Base-by-base conservation (phyloP, 23 red algal genomes). In the Gracilaria gracilis region DNA sequence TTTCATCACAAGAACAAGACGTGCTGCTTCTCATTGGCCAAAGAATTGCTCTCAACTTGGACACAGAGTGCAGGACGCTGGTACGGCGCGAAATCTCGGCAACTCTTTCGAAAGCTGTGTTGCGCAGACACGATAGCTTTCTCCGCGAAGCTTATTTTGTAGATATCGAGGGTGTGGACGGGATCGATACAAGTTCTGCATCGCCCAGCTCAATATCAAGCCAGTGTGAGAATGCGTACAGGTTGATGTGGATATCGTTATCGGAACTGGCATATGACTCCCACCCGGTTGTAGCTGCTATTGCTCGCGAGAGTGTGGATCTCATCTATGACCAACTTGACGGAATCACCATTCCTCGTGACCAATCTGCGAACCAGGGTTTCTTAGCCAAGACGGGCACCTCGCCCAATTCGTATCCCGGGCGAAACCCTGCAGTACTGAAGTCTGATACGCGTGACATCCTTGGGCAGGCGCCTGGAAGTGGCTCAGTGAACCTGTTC, bases 21-120 rank as follows among this genome's bases (percentile, higher is more conserved):
- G 80, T 59, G 6, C 71, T 84, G 14, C 34, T 75, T 36, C n/a
- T 44, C 29, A 74, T 92, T 42, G 89, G 79, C 49, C 44, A 29
- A 57, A 25, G 15, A 62, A 42, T 92, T 27, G 46, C 89, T 32
- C 39, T 82, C 9, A 84, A 71, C 44, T 34, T 61, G 31, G 51
- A 64, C 55, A 92, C 62, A 28, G 78, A 83, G 40, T 82, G 76
- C 25, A 83, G 89, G n/a, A 78, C 80, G 35, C 21, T 92, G 12
- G 89, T 92, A 12, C 89, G 89, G 24, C 37, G 89, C n/a, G 79
- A 92, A 48, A 78, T 92, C 47, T 54, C 89, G 2, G 71, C 38
- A 38, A 47, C 89, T 16, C 38, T 92, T 33, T 59, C 62, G 17
- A 46, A 84, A 36, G 71, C 80, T 57, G 89, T 79, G 4, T 19